Evolutionary conservation across 345 rosid genomes (phyloP).

Genomic region (Eucalyptus urophylla): DNA sequence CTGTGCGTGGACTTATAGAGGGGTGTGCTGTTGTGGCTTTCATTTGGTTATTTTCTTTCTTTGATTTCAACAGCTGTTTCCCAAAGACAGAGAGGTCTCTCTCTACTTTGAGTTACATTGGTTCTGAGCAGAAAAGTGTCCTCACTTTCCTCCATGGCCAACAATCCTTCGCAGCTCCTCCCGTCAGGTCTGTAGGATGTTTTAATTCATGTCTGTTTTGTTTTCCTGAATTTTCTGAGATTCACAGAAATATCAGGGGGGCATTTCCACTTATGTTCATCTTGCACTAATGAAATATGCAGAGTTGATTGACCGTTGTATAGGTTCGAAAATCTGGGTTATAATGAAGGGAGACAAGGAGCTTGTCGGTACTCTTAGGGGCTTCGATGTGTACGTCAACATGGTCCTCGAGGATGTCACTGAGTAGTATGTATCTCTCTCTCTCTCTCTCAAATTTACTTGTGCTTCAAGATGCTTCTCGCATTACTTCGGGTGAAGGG

Average conservation of each 20-base stretch:
- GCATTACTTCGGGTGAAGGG: not conserved
- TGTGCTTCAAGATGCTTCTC: not conserved
- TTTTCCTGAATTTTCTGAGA: not conserved
- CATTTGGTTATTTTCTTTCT: not conserved
- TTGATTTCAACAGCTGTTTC: not conserved
- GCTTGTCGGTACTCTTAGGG: conserved; percentile 4
- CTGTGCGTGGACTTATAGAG: not conserved
- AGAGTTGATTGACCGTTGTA: conserved; percentile 7
- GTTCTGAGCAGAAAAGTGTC: not conserved
- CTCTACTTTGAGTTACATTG: not conserved
- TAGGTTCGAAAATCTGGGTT: conserved; percentile 7
- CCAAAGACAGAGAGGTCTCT: not conserved
- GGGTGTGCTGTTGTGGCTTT: not conserved
- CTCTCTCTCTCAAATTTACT: not conserved
- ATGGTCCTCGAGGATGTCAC: conserved; percentile 13
- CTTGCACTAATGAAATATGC: not conserved
- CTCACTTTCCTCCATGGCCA: not conserved
- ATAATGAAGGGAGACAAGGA: conserved; percentile 14
- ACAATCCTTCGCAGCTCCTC: conserved; percentile 7
- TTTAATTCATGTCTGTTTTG: not conserved
- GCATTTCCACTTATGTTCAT: not conserved
- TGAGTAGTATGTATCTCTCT: not conserved
- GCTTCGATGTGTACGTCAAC: conserved; percentile 3
- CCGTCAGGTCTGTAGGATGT: not conserved
- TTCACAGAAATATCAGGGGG: not conserved